Conservation (phyloP, 2,329 filamentous ascomycete genomes). For the Ceratocystis papillata region DNA sequence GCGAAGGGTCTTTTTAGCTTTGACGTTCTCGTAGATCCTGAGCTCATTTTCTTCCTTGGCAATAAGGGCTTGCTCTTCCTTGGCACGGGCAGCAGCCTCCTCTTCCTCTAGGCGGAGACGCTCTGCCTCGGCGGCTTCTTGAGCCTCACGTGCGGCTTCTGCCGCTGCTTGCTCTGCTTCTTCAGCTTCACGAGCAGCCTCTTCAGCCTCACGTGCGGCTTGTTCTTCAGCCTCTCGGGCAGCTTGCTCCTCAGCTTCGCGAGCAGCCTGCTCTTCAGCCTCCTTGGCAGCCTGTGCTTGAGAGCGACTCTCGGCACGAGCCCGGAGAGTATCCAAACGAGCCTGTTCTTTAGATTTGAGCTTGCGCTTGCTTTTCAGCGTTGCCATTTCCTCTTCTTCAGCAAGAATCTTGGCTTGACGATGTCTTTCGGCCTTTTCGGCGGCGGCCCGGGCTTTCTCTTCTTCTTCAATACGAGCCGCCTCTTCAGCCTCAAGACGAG, state of each 20-base stretch:
- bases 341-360: constrained; percentile 17
- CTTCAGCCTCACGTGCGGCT: constrained; percentile 26
- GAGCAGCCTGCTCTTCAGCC: constrained; percentile 29
- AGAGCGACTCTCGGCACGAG: constrained; percentile 26
- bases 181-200: constrained; percentile 25
- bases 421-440: constrained; percentile 10
- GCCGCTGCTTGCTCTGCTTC: constrained; percentile 24
- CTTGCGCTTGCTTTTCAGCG: constrained; percentile 17
- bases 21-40: constrained; percentile 11
- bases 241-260: constrained; percentile 28
- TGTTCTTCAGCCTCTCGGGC: constrained; percentile 25
- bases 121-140: constrained; percentile 28
- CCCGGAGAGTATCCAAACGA: constrained; percentile 27
- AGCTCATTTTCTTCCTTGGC: constrained; percentile 22
- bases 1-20: background rate
- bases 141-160: constrained; percentile 25
- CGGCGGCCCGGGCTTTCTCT: background rate
- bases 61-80: constrained; percentile 16
- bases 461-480: constrained; percentile 10
- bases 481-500: constrained; percentile 1
- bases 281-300: constrained; percentile 25
- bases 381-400: constrained; percentile 16
- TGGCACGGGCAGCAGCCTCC: constrained; percentile 5
- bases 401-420: constrained; percentile 7
- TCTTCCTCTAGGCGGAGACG: constrained; percentile 15